These are phyloP conservation scores for Cutaneotrichosporon arboriforme DNA, from an alignment of 1,284 basidiomycete species.

Conservation along the genomic window DNA sequence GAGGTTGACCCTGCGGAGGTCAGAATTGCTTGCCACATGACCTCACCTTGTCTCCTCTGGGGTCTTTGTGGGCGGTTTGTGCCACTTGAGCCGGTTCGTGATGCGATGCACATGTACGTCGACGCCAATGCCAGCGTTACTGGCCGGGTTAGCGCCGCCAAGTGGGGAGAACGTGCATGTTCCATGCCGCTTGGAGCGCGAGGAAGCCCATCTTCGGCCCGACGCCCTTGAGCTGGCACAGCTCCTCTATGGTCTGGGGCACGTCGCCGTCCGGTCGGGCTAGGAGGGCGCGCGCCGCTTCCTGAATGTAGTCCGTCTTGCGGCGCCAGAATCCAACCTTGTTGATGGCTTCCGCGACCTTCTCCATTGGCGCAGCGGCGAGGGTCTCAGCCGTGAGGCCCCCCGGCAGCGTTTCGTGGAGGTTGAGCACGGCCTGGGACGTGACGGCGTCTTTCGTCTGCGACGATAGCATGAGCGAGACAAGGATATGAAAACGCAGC, in stretches of 20 bases:
- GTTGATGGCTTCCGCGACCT: constrained; percentile 67
- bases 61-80: constrained; percentile 70
- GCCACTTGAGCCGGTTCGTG: constrained; percentile 88
- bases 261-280: constrained; percentile 61
- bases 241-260: constrained; percentile 75
- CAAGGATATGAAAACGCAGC: constrained; percentile 72
- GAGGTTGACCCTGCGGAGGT: constrained; percentile 64
- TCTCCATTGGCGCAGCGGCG: constrained; percentile 58
- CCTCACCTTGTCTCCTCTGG: constrained; percentile 77
- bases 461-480: constrained; percentile 91
- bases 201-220: constrained; percentile 92
- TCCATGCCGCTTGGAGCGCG: constrained; percentile 76
- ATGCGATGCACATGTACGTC: constrained; percentile 95
- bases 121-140: constrained; percentile 91
- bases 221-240: constrained; percentile 77
- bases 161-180: constrained; percentile 55
- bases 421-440: constrained; percentile 69
- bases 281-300: constrained; percentile 65
- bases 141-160: constrained; percentile 33
- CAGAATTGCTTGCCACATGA: not conserved
- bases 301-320: constrained; percentile 69
- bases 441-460: constrained; percentile 91
- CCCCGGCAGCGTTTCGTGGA: constrained; percentile 69
- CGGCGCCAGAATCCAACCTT: constrained; percentile 92
- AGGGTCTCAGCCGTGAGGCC: constrained; percentile 70